A percentile compares a stretch with the other conserved stretches of the same genome.
Conservation (phyloP, 2,329 filamentous ascomycete species). For the Penicillium janthinellum region DNA sequence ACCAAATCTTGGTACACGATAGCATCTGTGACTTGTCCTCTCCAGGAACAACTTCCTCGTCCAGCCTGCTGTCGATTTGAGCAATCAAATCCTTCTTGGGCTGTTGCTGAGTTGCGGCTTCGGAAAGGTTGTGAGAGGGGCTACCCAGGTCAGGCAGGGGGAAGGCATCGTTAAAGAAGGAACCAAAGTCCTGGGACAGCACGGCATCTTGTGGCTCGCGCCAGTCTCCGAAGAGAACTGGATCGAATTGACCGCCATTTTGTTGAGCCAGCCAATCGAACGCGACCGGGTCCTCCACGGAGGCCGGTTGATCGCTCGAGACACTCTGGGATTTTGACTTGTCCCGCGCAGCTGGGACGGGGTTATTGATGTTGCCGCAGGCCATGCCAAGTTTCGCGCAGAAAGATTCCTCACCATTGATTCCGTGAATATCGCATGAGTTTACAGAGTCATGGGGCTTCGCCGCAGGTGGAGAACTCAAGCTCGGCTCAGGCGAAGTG, state of each 20-base stretch:
- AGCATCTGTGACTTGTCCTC: slow-evolving; percentile 66
- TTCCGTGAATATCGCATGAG: slow-evolving; percentile 30
- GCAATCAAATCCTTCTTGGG: slow-evolving; percentile 72
- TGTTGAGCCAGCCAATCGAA: slow-evolving; percentile 75
- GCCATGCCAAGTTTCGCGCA: slow-evolving; percentile 48
- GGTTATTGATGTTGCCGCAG: slow-evolving; percentile 49
- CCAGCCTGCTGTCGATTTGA: slow-evolving; percentile 70
- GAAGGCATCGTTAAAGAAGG: slow-evolving; percentile 74
- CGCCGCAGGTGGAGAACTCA: slow-evolving; percentile 43
- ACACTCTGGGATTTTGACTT: slow-evolving; percentile 31
- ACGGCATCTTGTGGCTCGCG: slow-evolving; percentile 86
- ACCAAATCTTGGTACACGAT: slow-evolving; percentile 93
- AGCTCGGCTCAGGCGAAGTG: slow-evolving; percentile 52
- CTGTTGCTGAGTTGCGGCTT: slow-evolving; percentile 34
- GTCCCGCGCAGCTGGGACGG: slow-evolving; percentile 43
- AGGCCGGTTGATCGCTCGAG: slow-evolving; percentile 29
- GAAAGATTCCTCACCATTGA: slow-evolving; percentile 49
- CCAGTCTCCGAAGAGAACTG: slow-evolving; percentile 88
- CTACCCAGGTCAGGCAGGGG: slow-evolving; percentile 74
- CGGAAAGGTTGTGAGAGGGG: slow-evolving; percentile 67
- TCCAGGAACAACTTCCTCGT: slow-evolving; percentile 67
- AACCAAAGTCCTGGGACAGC: slow-evolving; percentile 71
- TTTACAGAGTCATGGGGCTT: slow-evolving; percentile 42
- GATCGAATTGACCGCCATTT: slow-evolving; percentile 85
- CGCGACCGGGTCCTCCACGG: slow-evolving; percentile 26